Evolutionary conservation across 2,329 filamentous ascomycete genomes (phyloP), one percentile per base, ranked within the genome.

Genomic region (Penicillium brevicompactum): DNA sequence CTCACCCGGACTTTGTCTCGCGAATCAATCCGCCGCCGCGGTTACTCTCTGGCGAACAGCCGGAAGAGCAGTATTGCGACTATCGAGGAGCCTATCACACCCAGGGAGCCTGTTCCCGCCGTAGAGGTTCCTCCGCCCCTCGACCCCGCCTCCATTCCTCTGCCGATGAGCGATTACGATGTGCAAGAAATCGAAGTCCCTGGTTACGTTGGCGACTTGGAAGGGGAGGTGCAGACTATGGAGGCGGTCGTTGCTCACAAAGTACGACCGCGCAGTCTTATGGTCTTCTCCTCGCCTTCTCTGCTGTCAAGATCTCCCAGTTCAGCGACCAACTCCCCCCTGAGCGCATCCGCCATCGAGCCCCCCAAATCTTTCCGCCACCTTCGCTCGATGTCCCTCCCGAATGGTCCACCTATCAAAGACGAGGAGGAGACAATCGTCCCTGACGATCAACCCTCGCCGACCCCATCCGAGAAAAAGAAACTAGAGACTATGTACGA

Each of bases 151-250:
- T 55, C 61, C 2, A 58, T 74, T 10, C 65, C 71, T 16, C 55
- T 73, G 22, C 72, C 73, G 3, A 65, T 68, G 51, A 60, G 49
- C 41, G 64, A 70, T 46, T 61, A 69, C 44, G 64, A 67, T 74
- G 70, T 83, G 3, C 52, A 61, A 37, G 91, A 95, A 69, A 94
- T 95, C 41, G 89, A 94, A 66, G 83, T 91, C 43, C 89, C 89
- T 3, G 89, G 88, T 0, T 79, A 91, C 5, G 84, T 82, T 1
- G 72, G 71, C 11, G 82, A 86, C 60, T 84, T 80, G 53, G 86
- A 90, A 53, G 86, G 87, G 13, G 87, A 70, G 41, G 61, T 69
- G 11, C 67, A 71, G 52, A 77, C 56, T 63, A 78, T 65, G 68
- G 55, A 67, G 55, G 71, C 66, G 16, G 63, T 68, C 16, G 69